Evolutionary conservation across 1,139 yeast genomes (phyloP).

Genomic region (Zygosaccharomyces sapae): DNA sequence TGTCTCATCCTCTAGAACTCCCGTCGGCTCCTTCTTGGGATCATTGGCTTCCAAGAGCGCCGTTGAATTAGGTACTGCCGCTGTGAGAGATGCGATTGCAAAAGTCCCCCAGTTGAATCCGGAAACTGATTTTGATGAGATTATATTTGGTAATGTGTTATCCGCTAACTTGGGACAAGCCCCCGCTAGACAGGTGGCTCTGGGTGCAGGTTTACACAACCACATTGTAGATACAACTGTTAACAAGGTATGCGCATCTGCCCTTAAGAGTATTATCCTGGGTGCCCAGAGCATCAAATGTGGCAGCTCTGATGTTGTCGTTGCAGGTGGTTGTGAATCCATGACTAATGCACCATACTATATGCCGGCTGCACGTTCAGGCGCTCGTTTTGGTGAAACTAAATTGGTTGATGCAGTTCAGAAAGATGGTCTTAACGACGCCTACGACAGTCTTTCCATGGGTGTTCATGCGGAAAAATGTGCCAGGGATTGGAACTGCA

Average conservation of each 20-base stretch:
- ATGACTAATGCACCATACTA: slow-evolving; percentile 97
- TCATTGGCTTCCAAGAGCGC: slow-evolving; percentile 66
- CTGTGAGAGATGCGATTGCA: slow-evolving; percentile 80
- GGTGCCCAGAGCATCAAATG: slow-evolving; percentile 89
- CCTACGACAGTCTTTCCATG: slow-evolving; percentile 82
- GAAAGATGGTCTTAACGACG: slow-evolving; percentile 89
- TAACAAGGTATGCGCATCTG: slow-evolving; percentile 97
- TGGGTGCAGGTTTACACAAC: slow-evolving; percentile 80
- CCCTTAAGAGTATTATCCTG: slow-evolving; percentile 83
- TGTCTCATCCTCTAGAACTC: slow-evolving; percentile 89
- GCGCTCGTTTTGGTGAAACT: slow-evolving; percentile 84
- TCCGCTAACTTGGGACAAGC: slow-evolving; percentile 96
- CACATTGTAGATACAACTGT: slow-evolving; percentile 80
- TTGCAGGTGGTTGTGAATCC: slow-evolving; percentile 97
- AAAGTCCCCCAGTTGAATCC: slow-evolving; percentile 81
- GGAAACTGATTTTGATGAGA: slow-evolving; percentile 70
- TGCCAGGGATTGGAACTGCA: slow-evolving; percentile 62
- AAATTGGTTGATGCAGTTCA: slow-evolving; percentile 79
- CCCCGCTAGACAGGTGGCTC: slow-evolving; percentile 96
- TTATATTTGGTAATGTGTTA: slow-evolving; percentile 87
- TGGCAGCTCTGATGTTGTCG: slow-evolving; percentile 87
- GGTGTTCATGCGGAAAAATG: slow-evolving; percentile 96
- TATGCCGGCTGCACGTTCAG: slow-evolving; percentile 76
- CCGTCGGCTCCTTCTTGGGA: slow-evolving; percentile 92
- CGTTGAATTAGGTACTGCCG: slow-evolving; percentile 85